Evolutionary conservation across 129 eudicot species (phyloP), one percentile per base, ranked within the genome.

Genomic region (Flaveria sonorensis): DNA sequence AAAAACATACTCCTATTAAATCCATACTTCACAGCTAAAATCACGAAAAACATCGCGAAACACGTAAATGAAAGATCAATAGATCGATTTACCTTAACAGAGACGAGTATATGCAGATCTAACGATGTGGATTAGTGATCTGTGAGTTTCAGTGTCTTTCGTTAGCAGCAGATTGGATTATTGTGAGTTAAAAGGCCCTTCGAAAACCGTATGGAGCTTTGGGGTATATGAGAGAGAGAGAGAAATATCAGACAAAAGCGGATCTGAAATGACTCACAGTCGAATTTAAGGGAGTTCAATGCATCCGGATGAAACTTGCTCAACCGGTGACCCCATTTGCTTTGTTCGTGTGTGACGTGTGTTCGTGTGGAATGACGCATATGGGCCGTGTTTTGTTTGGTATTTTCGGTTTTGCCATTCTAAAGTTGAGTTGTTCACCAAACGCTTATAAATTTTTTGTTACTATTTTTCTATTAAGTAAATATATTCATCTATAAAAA

Each of bases 261-360:
- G 76, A 77, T 77, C 81, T 77, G 81, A 77, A 78, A 77, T n/a
- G 19, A 47, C 50, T 77, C 76, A 77, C 21, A 77, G 81, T 77
- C 19, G 70, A 16, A 77, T 77, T 77, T 55, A 68, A 79, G 42
- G 64, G 75, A 28, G 50, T 2, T 70, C 57, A 66, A 59, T 79
- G 53, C 77, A 14, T 79, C 82, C 82, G 82, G 59, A 26, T 77
- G 26, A 50, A 66, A 77, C 57, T 68, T 42, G 45, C 67, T 36
- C 13, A 11, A 36, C 71, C 51, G 53, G 55, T 68, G 11, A 36
- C 59, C 79, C 73, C 80, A 53, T 67, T 77, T 70, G 68, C 36
- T 70, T 47, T 77, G 76, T 69, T 50, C 16, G 19, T 4, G 18
- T 30, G 32, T 76, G 19, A 76, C 74, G 74, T 67, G 68, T 77